Conservation (phyloP, 2,329 filamentous ascomycete genomes). For the Orbilia ellipsospora region DNA sequence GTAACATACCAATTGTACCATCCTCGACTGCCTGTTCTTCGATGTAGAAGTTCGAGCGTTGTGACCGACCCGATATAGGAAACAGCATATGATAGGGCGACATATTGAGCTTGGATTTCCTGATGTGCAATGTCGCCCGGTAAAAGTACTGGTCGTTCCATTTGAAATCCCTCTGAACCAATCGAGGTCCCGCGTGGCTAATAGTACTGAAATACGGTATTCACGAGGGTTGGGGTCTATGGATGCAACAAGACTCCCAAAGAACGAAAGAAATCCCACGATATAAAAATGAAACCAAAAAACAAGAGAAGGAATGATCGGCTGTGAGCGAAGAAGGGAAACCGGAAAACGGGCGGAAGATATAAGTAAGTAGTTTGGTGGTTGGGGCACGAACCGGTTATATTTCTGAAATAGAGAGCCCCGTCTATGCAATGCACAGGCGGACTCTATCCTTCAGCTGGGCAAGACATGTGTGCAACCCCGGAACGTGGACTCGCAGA, state of each 20-base stretch:
- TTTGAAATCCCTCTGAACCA: not conserved
- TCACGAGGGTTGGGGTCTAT: not conserved
- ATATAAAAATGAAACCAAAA: constrained; percentile 12
- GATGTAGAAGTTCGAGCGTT: constrained; percentile 82
- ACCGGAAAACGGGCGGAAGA: constrained; percentile 1
- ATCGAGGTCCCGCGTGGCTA: no score
- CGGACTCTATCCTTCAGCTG: constrained; percentile 12
- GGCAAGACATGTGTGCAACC: constrained; percentile 4
- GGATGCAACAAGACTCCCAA: not conserved
- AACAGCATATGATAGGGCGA: constrained; percentile 75
- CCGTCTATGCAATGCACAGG: constrained; percentile 4
- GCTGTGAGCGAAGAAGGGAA: constrained; percentile 20
- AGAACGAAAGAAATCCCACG: not conserved
- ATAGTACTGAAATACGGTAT: no score
- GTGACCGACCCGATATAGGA: constrained; percentile 81
- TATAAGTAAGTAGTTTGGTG: no score
- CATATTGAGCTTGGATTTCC: constrained; percentile 68
- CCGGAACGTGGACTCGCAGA: constrained; percentile 19
- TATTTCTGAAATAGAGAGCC: constrained; percentile 26
- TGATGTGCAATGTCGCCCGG: constrained; percentile 53
- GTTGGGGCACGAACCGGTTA: constrained; percentile 29
- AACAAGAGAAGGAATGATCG: constrained; percentile 8
- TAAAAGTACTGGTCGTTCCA: constrained; percentile 27
- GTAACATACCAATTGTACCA: constrained; percentile 73
- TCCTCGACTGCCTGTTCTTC: constrained; percentile 76